Conservation (phyloP, 1,139 yeast genomes). For the Groenewaldozyma auringiensis region DNA sequence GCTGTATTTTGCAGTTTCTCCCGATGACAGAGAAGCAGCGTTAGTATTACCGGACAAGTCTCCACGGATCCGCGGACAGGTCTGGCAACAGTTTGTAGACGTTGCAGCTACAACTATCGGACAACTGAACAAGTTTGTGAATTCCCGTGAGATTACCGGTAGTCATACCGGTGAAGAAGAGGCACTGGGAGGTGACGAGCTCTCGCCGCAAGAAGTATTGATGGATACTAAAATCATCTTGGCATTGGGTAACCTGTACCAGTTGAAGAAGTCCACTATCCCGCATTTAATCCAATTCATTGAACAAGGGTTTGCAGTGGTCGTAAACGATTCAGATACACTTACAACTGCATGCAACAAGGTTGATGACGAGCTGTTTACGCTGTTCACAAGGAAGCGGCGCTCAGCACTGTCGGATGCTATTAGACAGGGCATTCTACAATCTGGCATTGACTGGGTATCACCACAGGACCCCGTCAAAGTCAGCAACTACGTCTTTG, state of each 20-base stretch:
- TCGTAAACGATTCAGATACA: conserved; percentile 35
- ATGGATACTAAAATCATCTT: conserved; percentile 35
- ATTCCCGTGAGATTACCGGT: not conserved
- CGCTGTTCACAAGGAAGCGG: conserved; percentile 43
- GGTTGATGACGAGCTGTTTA: conserved; percentile 47
- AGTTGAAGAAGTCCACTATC: conserved; percentile 38
- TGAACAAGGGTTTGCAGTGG: conserved; percentile 42
- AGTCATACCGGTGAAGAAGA: not conserved
- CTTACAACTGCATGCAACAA: conserved; percentile 40
- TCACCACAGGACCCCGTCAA: conserved; percentile 30
- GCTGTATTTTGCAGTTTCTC: not conserved
- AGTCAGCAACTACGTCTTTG: conserved; percentile 41
- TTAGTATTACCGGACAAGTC: not conserved
- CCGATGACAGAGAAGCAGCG: not conserved
- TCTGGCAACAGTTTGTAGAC: conserved; percentile 12
- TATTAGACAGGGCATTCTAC: conserved; percentile 39
- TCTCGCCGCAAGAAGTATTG: conserved; percentile 25
- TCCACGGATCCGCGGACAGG: not conserved
- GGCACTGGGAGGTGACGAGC: conserved; percentile 14
- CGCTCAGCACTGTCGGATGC: conserved; percentile 42
- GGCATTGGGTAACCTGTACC: conserved; percentile 47
- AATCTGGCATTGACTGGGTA: conserved; percentile 41
- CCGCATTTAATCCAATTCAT: conserved; percentile 43
- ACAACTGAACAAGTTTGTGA: conserved; percentile 5
- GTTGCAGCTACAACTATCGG: conserved; percentile 10